Evolutionary conservation across 2,329 filamentous ascomycete species (phyloP).

Genomic region (Basipetospora chlamydospora): DNA sequence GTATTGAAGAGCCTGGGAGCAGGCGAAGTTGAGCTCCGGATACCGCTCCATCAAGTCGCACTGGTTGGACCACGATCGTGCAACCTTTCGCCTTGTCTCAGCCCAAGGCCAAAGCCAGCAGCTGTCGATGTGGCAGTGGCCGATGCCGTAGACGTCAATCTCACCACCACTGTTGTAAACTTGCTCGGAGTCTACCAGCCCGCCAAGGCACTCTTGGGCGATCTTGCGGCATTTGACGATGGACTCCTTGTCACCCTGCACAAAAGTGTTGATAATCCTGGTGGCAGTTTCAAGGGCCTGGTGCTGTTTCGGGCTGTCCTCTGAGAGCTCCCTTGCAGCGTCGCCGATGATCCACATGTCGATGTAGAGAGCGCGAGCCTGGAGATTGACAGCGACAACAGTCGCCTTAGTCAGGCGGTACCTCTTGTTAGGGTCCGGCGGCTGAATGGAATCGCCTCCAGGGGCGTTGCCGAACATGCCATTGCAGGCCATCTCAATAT

Average conservation of each 20-base stretch:
- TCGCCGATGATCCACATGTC: conserved; percentile 96
- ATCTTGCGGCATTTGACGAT: conserved; percentile 71
- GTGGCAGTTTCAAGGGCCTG: conserved; percentile 73
- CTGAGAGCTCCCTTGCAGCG: conserved; percentile 79
- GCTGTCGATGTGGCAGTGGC: conserved; percentile 94
- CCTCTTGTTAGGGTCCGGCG: conserved; percentile 71
- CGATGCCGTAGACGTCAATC: conserved; percentile 73
- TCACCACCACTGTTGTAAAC: conserved; percentile 68
- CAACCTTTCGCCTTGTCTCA: conserved; percentile 94
- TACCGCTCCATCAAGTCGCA: conserved; percentile 92
- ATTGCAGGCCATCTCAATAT: conserved; percentile 98
- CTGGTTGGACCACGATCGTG: conserved; percentile 91
- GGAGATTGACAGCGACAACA: conserved; percentile 77
- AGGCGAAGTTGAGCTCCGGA: conserved; percentile 82
- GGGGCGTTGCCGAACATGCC: conserved; percentile 93
- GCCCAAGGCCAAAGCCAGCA: conserved; percentile 99
- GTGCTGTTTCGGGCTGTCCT: conserved; percentile 79
- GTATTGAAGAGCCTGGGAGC: conserved; percentile 92
- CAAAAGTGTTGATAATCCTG: conserved; percentile 79
- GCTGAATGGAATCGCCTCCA: conserved; percentile 74
- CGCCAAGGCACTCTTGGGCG: conserved; percentile 67
- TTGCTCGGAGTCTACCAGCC: conserved; percentile 64
- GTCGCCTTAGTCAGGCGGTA: conserved; percentile 65
- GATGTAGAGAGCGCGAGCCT: conserved; percentile 69
- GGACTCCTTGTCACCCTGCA: conserved; percentile 63